A percentile compares a stretch with the other conserved stretches of the same genome.
Conservation (phyloP, 805 yeast genomes). For the Cyberlindnera misumaiensis region DNA sequence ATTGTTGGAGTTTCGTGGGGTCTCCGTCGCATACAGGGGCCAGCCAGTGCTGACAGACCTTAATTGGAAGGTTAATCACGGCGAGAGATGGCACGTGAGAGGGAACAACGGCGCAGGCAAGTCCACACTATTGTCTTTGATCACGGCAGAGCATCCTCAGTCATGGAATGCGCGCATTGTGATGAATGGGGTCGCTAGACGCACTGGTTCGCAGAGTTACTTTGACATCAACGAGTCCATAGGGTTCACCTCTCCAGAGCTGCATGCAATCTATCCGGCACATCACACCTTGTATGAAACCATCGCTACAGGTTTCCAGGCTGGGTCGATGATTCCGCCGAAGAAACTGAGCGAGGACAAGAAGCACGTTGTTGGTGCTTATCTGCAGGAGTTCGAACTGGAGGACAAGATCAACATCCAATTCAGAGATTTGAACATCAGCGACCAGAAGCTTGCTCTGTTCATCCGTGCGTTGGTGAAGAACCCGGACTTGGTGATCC, state of each 20-base stretch:
- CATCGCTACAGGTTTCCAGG: slow-evolving; percentile 65
- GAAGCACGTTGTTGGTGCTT: slow-evolving; percentile 33
- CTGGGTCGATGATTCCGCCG: slow-evolving; percentile 60
- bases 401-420: slow-evolving; percentile 27
- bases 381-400: slow-evolving; percentile 41
- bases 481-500: slow-evolving; percentile 67
- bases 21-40: slow-evolving; percentile 62
- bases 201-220: slow-evolving; percentile 68
- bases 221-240: slow-evolving; percentile 73
- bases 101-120: slow-evolving; percentile 94
- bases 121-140: slow-evolving; percentile 74
- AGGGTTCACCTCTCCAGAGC: slow-evolving; percentile 87
- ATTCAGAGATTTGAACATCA: slow-evolving; percentile 53
- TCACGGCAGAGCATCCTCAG: slow-evolving; percentile 95
- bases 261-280: slow-evolving; percentile 79
- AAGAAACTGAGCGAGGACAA: slow-evolving; percentile 31
- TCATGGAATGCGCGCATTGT: slow-evolving; percentile 74
- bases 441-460: slow-evolving; percentile 72
- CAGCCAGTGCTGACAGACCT: slow-evolving; percentile 52
- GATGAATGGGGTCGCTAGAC: slow-evolving; percentile 60
- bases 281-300: slow-evolving; percentile 46
- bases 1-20: slow-evolving; percentile 47
- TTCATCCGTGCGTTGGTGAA: slow-evolving; percentile 74
- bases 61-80: slow-evolving; percentile 57
- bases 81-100: slow-evolving; percentile 81